Conservation (phyloP, 2,329 filamentous ascomycete species). For the Aspergillus piperis region DNA sequence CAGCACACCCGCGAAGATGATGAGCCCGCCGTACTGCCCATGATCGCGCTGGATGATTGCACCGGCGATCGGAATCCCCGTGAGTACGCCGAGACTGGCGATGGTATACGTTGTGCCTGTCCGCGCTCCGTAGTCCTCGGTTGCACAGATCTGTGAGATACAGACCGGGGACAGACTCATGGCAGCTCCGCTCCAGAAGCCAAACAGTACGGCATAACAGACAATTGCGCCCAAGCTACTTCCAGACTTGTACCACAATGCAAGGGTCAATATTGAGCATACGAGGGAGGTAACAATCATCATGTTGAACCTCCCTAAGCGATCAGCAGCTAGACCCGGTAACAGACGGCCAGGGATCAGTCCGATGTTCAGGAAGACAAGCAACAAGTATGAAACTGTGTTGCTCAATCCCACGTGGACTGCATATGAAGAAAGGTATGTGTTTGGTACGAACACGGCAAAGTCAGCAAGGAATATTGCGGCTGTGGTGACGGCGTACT, state of each 20-base stretch:
- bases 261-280: background rate
- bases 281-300: conserved; percentile 23
- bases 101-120: conserved; percentile 2
- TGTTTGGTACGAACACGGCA: conserved; percentile 39
- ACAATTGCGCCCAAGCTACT: conserved; percentile 1
- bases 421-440: conserved; percentile 38
- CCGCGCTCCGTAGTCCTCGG: background rate
- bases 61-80: background rate
- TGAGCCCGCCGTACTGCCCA: background rate
- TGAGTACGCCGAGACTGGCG: conserved; percentile 3
- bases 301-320: conserved; percentile 37
- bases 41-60: background rate
- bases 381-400: conserved; percentile 31
- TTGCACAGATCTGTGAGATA: conserved; percentile 3
- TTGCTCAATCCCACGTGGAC: conserved; percentile 27
- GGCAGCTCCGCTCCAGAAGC: conserved; percentile 4
- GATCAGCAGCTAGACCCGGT: conserved; percentile 36
- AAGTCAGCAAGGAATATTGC: conserved; percentile 40
- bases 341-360: conserved; percentile 37
- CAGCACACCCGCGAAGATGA: conserved; percentile 6
- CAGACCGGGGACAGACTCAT: conserved; percentile 7
- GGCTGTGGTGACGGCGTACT: conserved; percentile 28
- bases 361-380: conserved; percentile 35
- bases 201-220: conserved; percentile 3
- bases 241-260: background rate